These are phyloP conservation scores for Glycyrrhiza uralensis DNA, from an alignment of 306 rosid species.

Conservation along the genomic window DNA sequence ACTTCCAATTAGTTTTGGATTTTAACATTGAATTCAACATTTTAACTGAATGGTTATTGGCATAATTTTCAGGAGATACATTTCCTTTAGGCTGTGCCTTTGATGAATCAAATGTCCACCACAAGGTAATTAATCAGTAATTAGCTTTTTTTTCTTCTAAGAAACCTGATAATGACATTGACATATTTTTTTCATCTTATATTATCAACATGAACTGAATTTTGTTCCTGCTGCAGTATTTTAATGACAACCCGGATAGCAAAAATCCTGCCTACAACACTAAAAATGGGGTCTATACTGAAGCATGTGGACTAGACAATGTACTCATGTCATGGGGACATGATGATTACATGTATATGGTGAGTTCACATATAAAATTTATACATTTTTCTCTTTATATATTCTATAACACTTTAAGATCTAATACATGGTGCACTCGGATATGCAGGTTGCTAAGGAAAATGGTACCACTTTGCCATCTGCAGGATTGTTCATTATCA, in stretches of 20 bases:
- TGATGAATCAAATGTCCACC: conserved; percentile 35
- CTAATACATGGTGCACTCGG: not conserved
- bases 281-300: conserved; percentile 33
- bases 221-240: conserved; percentile 21
- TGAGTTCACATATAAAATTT: not conserved
- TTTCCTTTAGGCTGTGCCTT: conserved; percentile 45
- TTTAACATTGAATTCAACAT: not conserved
- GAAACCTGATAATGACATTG: not conserved
- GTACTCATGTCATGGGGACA: conserved; percentile 52
- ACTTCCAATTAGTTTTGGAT: not conserved
- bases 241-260: conserved; percentile 39
- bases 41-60: not conserved
- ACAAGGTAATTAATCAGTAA: conserved; percentile 33
- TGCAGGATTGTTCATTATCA: conserved; percentile 36
- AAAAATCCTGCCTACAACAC: conserved; percentile 23
- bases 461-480: conserved; percentile 42
- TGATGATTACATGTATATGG: conserved; percentile 51
- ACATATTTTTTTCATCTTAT: not conserved
- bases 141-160: not conserved
- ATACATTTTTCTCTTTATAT: not conserved
- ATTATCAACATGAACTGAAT: not conserved
- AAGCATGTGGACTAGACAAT: conserved; percentile 43
- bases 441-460: conserved; percentile 34
- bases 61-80: conserved; percentile 40
- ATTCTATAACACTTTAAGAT: not conserved